Evolutionary conservation across 2,329 filamentous ascomycete species (phyloP), one percentile per base, ranked within the genome.

Genomic region (Huntiella decipiens): DNA sequence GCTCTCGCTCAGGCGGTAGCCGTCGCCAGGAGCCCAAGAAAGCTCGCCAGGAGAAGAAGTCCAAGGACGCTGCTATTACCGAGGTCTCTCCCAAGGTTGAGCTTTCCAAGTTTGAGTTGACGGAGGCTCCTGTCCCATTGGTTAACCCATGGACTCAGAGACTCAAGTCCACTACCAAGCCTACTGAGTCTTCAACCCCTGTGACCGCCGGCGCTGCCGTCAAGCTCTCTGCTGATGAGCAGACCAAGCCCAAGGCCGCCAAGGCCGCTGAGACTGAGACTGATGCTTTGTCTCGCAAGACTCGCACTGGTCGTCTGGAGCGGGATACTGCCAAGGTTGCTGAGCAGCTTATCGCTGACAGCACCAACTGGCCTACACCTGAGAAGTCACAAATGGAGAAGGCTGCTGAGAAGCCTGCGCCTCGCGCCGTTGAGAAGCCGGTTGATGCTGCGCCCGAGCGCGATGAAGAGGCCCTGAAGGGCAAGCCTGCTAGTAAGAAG

Each of bases 71-170:
- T 15, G 45, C 39, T 32, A 38, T 43, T 36, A 40, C 40, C 28
- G 42, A 50, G 15, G 59, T 64, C 38, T 61, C 63, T 38, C 60
- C 61, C 32, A 73, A 77, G 54, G 73, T 73, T 53, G 64, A 73
- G 50, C 65, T 66, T 11, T 65, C 72, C 54, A 75, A 78, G 55
- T 64, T 74, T 38, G 72, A 79, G 54, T 67, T 94, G 37, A 79
- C 80, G 40, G 84, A 91, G 50, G 88, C 88, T 13, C 81, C 85
- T 28, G 69, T 82, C 38, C 91, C 91, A 1, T 61, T 75, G 1
- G 81, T 95, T 48, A 98, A 98, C 60, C 67, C 87, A 51, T 98
- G 91, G 88, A 73, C 78, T 51, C 76, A 87, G 61, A 74, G 87
- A 48, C 79, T 72, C 54, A 79, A 85, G 55, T 74, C 87, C 47